Evolutionary conservation across 1,139 yeast genomes (phyloP), one percentile per base, ranked within the genome.

Genomic region (Candida tunisiensis): DNA sequence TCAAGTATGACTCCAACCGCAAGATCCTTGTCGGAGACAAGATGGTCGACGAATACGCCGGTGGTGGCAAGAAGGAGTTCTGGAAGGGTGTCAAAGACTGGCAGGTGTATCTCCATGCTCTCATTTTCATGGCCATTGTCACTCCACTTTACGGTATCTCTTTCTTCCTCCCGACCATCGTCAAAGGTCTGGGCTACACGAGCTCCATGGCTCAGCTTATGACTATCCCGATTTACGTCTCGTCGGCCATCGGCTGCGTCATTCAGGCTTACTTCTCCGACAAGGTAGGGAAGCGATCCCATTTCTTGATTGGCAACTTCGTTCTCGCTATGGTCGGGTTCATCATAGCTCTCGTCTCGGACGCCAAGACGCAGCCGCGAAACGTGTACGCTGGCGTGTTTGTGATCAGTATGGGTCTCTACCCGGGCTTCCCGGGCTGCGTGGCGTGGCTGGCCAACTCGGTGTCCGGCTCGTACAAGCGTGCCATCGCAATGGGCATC

Each of bases 111-210:
- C 40, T 54, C 10, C 53, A 59, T 20, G 64, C 62, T 3, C 47
- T 59, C 31, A 53, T 59, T 34, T 56, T 60, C 40, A 62, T 64
- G 15, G 50, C 63, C 16, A 56, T 25, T 56, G 58, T 36, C 62
- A 53, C 60, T 19, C 33, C 50, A 8, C 60, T 63, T 26, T 65
- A 61, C 35, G 69, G 69, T 6, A 55, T 62, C 30, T 57, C 66
- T 5, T 60, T 51, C 34, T 60, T 60, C 34, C 57, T 64, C 21
- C 62, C 65, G 31, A 49, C 63, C 14, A 60, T 60, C 29, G 57
- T 60, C 35, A 50, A 48, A 25, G 51, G 57, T 31, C 53, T 60
- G 61, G 64, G 64, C 4, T 60, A 57, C 40, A 45, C 61, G 3
- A 61, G 62, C 4, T 61, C 49, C 8, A 44, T 45, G 28, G 62